phyloP scores from a whole-genome alignment of 2,329 filamentous ascomycete species.

The Sporothrix mexicana region DNA sequence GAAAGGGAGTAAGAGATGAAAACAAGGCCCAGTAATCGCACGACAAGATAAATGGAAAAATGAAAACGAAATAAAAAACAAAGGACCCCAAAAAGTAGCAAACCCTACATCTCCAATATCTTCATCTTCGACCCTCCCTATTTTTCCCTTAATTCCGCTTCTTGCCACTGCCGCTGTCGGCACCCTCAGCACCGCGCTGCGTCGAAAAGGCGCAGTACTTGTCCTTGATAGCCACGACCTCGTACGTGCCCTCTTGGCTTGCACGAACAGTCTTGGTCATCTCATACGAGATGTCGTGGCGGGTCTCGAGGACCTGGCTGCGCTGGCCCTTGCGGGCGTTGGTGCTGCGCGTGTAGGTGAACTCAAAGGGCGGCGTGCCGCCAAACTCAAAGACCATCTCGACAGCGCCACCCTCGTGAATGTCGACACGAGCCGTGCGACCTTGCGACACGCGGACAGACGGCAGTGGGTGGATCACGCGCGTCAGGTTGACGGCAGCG shows the following conservation, averaged over 20 bases:
- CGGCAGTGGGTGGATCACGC: slow-evolving; percentile 88
- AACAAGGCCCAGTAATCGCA: background rate
- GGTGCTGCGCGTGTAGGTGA: slow-evolving; percentile 91
- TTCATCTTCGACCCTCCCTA: background rate
- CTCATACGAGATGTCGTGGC: slow-evolving; percentile 83
- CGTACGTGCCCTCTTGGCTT: slow-evolving; percentile 94
- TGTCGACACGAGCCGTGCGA: slow-evolving; percentile 80
- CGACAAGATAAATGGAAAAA: background rate
- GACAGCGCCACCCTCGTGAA: slow-evolving; percentile 93
- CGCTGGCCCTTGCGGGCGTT: slow-evolving; percentile 80
- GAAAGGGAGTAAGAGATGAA: background rate
- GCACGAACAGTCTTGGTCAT: slow-evolving; percentile 81
- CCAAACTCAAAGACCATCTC: slow-evolving; percentile 95
- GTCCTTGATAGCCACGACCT: slow-evolving; percentile 96
- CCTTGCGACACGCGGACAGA: slow-evolving; percentile 90
- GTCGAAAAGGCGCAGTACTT: slow-evolving; percentile 88
- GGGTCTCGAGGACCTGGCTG: slow-evolving; percentile 83
- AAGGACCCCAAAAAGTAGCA: background rate
- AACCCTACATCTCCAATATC: background rate
- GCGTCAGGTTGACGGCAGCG: slow-evolving; percentile 76
- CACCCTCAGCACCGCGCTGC: slow-evolving; percentile 60
- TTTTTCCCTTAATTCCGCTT: slow-evolving; percentile 42
- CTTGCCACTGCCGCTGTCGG: slow-evolving; percentile 45
- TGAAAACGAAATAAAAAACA: background rate
- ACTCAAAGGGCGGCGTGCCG: slow-evolving; percentile 95